These are phyloP conservation scores for Rhizopogon vesiculosus DNA, from an alignment of 768 basidiomycete species.

Conservation along the genomic window DNA sequence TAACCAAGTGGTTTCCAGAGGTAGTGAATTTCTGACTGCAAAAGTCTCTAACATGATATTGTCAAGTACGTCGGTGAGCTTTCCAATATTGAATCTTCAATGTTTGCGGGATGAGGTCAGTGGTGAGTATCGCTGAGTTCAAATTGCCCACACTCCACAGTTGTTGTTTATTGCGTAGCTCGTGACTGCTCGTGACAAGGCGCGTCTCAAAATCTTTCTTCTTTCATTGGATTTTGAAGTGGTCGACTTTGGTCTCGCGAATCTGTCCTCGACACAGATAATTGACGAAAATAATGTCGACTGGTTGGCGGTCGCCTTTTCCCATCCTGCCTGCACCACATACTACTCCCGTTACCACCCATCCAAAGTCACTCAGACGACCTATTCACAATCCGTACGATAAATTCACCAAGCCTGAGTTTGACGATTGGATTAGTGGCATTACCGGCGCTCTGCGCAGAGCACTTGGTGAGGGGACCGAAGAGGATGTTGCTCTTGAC, in stretches of 20 bases:
- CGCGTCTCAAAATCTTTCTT: not conserved
- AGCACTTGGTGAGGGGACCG: slow-evolving; percentile 48
- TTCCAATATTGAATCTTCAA: too few species aligned
- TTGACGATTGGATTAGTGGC: slow-evolving; percentile 67
- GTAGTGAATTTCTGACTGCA: too few species aligned
- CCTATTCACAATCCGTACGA: slow-evolving; percentile 72
- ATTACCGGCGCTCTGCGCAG: slow-evolving; percentile 52
- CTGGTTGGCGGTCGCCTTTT: slow-evolving; percentile 1
- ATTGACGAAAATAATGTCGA: not conserved
- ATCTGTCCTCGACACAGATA: too few species aligned
- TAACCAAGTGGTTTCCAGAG: too few species aligned
- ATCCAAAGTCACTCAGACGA: slow-evolving; percentile 25
- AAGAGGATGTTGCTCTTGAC: slow-evolving; percentile 8
- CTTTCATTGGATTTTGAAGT: not conserved
- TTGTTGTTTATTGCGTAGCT: not conserved
- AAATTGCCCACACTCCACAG: not conserved
- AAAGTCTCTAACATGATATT: too few species aligned
- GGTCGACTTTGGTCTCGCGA: not conserved
- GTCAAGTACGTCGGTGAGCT: too few species aligned
- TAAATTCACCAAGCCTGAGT: slow-evolving; percentile 62
- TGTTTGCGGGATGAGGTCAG: too few species aligned
- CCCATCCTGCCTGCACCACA: slow-evolving; percentile 2
- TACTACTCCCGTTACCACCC: slow-evolving; percentile 2
- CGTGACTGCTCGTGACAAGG: not conserved
- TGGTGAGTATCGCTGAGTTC: not conserved